These are phyloP conservation scores for Neoascochyta sp. DNA, from an alignment of 2,329 filamentous ascomycete genomes.

Conservation along the genomic window DNA sequence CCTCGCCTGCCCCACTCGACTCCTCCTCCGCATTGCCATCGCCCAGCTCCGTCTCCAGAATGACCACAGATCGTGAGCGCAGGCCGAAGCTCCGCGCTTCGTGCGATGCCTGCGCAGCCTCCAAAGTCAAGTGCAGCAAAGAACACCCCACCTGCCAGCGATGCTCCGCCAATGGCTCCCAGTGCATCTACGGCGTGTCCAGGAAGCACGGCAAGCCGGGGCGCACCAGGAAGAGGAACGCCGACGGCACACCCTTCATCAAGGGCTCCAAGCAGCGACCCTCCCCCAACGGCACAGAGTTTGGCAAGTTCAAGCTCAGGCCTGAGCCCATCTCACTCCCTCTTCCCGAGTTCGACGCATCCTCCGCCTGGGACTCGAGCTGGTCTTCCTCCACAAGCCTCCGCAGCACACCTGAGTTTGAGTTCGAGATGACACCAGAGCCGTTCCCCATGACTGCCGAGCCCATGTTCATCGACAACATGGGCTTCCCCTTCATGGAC, in stretches of 20 bases:
- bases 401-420: constrained; percentile 23
- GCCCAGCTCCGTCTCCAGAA: constrained; percentile 16
- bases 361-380: constrained; percentile 19
- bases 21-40: constrained; percentile 12
- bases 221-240: constrained; percentile 30
- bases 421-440: constrained; percentile 29
- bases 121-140: constrained; percentile 38
- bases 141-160: constrained; percentile 34
- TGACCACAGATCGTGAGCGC: constrained; percentile 14
- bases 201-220: constrained; percentile 37
- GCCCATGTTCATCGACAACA: constrained; percentile 20
- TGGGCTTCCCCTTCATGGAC: constrained; percentile 22
- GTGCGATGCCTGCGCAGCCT: constrained; percentile 38
- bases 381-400: constrained; percentile 28
- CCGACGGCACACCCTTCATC: constrained; percentile 30
- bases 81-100: constrained; percentile 34
- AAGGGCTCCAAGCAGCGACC: constrained; percentile 28
- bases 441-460: constrained; percentile 24
- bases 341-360: constrained; percentile 15
- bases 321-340: constrained; percentile 18
- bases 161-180: constrained; percentile 25
- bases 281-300: constrained; percentile 29
- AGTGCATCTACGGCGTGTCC: constrained; percentile 34
- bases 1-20: constrained; percentile 10
- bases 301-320: constrained; percentile 25